Conservation (phyloP, 306 rosid species). For the Canavalia ensiformis region DNA sequence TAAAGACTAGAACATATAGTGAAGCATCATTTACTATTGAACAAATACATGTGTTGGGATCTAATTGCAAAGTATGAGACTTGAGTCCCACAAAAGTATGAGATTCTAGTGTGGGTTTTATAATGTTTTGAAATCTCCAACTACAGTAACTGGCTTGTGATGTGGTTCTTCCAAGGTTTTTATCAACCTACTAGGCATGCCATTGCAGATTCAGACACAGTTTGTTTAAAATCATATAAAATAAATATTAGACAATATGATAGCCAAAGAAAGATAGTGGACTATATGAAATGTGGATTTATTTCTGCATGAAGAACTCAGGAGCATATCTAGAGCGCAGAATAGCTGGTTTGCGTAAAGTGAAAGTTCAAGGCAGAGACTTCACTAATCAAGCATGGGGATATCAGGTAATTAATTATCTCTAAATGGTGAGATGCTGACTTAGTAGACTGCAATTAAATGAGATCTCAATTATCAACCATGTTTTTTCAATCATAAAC, state of each 20-base stretch:
- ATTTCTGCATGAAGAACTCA: conserved; percentile 61
- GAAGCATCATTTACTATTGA: conserved; percentile 12
- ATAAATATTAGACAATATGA: conserved; percentile 10
- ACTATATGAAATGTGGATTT: conserved; percentile 40
- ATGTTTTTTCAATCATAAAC: conserved; percentile 21
- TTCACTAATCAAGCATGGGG: conserved; percentile 65
- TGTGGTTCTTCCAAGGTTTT: no score
- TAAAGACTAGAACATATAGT: neutral
- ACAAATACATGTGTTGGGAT: neutral
- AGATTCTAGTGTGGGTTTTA: no score
- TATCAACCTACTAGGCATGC: neutral
- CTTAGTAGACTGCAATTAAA: conserved; percentile 34
- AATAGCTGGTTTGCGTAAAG: conserved; percentile 65
- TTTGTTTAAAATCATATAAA: conserved; percentile 12
- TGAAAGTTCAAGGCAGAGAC: conserved; percentile 63
- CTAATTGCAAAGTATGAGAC: no score
- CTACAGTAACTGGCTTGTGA: no score
- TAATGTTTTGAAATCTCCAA: no score
- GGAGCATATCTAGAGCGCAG: conserved; percentile 82
- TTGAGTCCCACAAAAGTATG: no score
- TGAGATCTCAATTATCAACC: conserved; percentile 28
- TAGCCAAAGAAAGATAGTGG: conserved; percentile 22
- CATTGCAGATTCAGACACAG: neutral
- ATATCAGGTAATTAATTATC: conserved; percentile 71
- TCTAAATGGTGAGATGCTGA: conserved; percentile 27